phyloP scores from a whole-genome alignment of 257 asterid genomes.

The Fraxinus cuspidata region DNA sequence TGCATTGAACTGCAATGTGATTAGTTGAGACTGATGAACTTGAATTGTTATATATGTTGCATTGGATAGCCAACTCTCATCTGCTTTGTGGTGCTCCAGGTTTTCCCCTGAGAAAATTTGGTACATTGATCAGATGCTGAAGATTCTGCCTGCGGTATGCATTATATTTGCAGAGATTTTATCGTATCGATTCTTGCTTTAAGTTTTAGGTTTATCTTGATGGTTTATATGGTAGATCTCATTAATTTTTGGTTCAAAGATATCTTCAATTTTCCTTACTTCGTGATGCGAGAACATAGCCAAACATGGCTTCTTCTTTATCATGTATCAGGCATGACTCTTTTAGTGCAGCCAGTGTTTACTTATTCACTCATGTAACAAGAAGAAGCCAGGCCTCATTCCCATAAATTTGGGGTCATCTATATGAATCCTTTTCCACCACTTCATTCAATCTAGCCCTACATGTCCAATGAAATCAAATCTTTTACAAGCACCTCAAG shows the following conservation, averaged over 20 bases:
- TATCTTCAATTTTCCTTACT: background rate
- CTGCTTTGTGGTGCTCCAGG: constrained; percentile 56
- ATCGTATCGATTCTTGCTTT: constrained; percentile 15
- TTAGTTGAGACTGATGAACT: constrained; percentile 17
- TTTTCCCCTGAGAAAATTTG: constrained; percentile 87
- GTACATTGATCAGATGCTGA: constrained; percentile 97
- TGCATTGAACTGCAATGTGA: constrained; percentile 7
- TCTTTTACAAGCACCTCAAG: background rate
- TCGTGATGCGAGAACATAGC: background rate
- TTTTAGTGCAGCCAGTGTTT: background rate
- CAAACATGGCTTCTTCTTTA: background rate
- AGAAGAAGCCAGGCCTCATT: background rate
- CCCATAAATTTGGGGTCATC: background rate
- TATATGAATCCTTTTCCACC: background rate
- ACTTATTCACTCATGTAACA: background rate
- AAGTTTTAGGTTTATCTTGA: constrained; percentile 18
- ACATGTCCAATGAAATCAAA: background rate
- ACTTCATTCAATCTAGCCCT: background rate
- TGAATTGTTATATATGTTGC: constrained; percentile 29
- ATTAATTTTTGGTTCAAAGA: background rate
- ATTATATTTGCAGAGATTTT: constrained; percentile 19
- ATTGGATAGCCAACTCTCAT: constrained; percentile 32
- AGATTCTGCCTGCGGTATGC: constrained; percentile 87
- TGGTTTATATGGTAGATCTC: constrained; percentile 21
- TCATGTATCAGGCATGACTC: background rate